Evolutionary conservation across 106 monocot genomes (phyloP).

Genomic region (Xerophyta viscosa): DNA sequence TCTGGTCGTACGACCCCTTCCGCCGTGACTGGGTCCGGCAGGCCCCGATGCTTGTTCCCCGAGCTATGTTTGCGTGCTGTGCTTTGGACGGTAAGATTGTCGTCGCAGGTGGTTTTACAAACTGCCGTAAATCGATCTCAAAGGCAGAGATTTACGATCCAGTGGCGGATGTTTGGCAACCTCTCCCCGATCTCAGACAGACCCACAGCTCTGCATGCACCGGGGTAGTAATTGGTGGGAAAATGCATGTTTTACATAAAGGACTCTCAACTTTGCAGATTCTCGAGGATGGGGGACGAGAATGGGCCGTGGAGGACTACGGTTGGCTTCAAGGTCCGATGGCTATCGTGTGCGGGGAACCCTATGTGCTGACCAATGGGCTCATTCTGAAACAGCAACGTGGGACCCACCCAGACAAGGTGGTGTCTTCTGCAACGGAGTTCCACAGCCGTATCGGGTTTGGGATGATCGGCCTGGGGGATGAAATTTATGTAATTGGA

Average conservation of each 20-base stretch:
- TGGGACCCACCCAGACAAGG: conserved; percentile 17
- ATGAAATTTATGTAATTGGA: conserved; percentile 74
- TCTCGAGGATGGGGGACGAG: conserved; percentile 31
- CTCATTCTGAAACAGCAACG: conserved; percentile 49
- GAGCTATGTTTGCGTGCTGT: conserved; percentile 94
- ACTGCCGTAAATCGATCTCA: conserved; percentile 62
- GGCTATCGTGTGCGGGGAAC: conserved; percentile 58
- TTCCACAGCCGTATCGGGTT: conserved; percentile 84
- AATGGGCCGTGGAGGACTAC: conserved; percentile 63
- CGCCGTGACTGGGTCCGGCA: conserved; percentile 33
- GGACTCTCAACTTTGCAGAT: conserved; percentile 80
- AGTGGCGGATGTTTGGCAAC: conserved; percentile 53
- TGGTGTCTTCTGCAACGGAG: conserved; percentile 53
- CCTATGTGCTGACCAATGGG: conserved; percentile 67
- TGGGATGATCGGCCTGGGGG: conserved; percentile 82
- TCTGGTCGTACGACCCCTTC: conserved; percentile 86
- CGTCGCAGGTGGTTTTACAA: conserved; percentile 92
- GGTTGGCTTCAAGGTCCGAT: conserved; percentile 87
- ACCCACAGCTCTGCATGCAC: conserved; percentile 79
- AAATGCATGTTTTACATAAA: conserved; percentile 91
- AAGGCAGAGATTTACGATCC: conserved; percentile 88
- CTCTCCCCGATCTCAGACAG: conserved; percentile 64
- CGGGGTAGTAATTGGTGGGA: conserved; percentile 60
- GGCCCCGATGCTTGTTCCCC: conserved; percentile 67
- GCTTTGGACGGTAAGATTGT: conserved; percentile 69